Conservation (phyloP, 225 moss, liverwort and hornwort species). For the Pseudoscleropodium purum region DNA sequence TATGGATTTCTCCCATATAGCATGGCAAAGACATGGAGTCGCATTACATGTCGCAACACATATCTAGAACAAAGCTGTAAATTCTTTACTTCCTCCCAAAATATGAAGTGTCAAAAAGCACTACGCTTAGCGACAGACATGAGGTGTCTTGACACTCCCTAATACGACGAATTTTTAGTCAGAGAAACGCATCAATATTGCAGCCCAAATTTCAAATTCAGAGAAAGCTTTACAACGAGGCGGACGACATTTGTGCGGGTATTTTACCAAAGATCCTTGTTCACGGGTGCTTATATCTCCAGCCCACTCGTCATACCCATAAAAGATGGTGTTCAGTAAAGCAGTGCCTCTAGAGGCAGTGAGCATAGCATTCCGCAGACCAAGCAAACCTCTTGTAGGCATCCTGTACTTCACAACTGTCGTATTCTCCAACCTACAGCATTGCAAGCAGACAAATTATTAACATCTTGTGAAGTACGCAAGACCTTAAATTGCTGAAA, state of each 20-base stretch:
- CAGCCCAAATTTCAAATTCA: not conserved
- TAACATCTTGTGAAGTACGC: not conserved
- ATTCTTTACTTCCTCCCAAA: not conserved
- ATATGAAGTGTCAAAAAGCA: not conserved
- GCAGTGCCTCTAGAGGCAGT: constrained; percentile 95
- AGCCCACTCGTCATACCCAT: constrained; percentile 78
- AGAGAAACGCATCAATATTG: not conserved
- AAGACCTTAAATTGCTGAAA: not conserved
- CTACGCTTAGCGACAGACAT: not conserved
- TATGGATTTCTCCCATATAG: not conserved
- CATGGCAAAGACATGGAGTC: not conserved
- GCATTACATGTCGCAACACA: not conserved
- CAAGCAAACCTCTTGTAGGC: constrained; percentile 88
- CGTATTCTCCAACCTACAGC: constrained; percentile 44
- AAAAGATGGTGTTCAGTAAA: constrained; percentile 74
- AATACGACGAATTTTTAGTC: not conserved
- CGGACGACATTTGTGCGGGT: too few species aligned
- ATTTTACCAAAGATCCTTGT: constrained; percentile 89
- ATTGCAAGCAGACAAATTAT: not conserved
- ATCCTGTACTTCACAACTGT: constrained; percentile 86
- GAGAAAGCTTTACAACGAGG: not conserved
- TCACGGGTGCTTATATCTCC: constrained; percentile 95
- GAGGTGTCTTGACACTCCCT: not conserved
- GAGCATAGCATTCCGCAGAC: constrained; percentile 74
- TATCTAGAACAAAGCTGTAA: not conserved